Conservation (phyloP, 148 eudicot species). For the Euryodendron excelsum region DNA sequence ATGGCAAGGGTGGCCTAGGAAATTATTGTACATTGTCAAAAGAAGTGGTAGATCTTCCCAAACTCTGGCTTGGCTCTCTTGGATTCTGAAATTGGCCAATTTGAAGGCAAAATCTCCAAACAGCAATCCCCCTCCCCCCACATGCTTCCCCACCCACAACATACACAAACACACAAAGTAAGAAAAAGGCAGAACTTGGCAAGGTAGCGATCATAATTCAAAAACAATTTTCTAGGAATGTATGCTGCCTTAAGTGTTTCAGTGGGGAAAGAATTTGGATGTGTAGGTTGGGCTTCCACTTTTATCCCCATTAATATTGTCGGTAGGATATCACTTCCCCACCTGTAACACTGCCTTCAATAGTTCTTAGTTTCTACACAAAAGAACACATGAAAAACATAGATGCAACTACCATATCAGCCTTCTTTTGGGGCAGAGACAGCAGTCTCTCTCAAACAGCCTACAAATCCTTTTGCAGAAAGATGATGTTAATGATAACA, state of each 20-base stretch:
- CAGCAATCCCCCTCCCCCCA: no score
- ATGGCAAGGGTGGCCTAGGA: background rate
- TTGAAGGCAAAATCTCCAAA: background rate
- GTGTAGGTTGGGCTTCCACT: no score
- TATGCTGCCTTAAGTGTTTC: no score
- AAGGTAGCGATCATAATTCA: background rate
- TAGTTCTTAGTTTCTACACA: background rate
- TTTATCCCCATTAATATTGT: no score
- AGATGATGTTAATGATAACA: background rate
- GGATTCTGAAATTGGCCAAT: background rate
- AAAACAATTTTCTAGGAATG: no score
- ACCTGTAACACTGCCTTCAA: background rate
- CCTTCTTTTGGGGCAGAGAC: background rate
- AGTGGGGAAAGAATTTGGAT: no score
- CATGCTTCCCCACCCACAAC: no score
- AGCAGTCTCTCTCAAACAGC: background rate
- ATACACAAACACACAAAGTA: no score
- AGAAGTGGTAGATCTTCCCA: background rate
- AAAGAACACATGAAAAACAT: background rate
- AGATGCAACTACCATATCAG: background rate
- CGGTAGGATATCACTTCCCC: no score
- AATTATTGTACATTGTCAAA: background rate
- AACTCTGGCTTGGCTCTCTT: background rate
- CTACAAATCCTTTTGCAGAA: no score
- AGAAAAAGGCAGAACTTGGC: no score